These are phyloP conservation scores for Cytospora schulzeri DNA, from an alignment of 2,329 filamentous ascomycete genomes.

Conservation along the genomic window DNA sequence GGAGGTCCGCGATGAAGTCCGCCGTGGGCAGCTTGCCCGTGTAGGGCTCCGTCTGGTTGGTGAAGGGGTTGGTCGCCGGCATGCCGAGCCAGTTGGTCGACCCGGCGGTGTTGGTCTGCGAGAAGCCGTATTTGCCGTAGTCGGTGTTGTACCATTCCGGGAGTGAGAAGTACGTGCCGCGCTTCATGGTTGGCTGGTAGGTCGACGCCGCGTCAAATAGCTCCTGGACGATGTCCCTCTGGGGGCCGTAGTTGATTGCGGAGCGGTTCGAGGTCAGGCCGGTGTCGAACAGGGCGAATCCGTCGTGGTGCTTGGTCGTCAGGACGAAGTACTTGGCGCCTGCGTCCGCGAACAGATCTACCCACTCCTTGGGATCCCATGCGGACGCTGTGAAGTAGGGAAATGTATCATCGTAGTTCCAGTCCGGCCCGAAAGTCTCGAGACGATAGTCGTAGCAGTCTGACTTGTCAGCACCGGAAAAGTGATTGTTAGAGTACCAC, in stretches of 20 bases:
- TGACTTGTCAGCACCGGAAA: slow-evolving; percentile 42
- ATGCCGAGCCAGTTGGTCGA: slow-evolving; percentile 43
- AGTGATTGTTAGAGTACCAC: slow-evolving; percentile 50
- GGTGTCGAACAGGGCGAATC: slow-evolving; percentile 48
- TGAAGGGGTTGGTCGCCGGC: slow-evolving; percentile 47
- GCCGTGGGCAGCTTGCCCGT: slow-evolving; percentile 42
- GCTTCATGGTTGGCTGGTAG: slow-evolving; percentile 45
- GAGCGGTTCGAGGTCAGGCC: slow-evolving; percentile 43
- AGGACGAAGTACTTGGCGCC: slow-evolving; percentile 54
- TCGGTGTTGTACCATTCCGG: slow-evolving; percentile 54
- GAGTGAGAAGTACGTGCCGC: slow-evolving; percentile 52
- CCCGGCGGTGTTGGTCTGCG: slow-evolving; percentile 34
- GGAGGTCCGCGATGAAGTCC: slow-evolving; percentile 47
- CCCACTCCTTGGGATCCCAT: slow-evolving; percentile 56
- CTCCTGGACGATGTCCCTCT: slow-evolving; percentile 44
- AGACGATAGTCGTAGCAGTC: slow-evolving; percentile 52
- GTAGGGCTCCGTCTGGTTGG: slow-evolving; percentile 44
- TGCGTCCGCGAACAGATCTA: slow-evolving; percentile 54
- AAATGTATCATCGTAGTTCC: slow-evolving; percentile 60
- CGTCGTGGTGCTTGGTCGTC: slow-evolving; percentile 51
- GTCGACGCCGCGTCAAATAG: slow-evolving; percentile 45
- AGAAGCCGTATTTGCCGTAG: slow-evolving; percentile 47
- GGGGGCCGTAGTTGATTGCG: slow-evolving; percentile 44
- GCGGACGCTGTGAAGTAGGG: slow-evolving; percentile 52
- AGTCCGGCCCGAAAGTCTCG: slow-evolving; percentile 51